Base-by-base conservation (phyloP, 768 basidiomycete genomes). In the Boletus sensibilis region DNA sequence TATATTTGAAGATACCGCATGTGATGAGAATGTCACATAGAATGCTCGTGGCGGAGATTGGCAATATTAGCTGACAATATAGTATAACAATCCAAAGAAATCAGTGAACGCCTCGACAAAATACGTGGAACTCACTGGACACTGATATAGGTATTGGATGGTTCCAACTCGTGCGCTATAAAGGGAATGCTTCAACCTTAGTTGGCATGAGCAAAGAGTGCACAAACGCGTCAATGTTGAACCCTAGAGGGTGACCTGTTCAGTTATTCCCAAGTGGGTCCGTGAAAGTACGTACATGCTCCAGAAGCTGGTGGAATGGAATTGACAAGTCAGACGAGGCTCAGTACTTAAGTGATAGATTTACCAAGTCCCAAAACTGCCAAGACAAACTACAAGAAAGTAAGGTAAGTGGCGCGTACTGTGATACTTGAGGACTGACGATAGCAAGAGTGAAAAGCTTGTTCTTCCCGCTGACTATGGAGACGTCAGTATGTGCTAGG, bases 401-500 rank as follows among this genome's bases (percentile, higher is more conserved):
- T 50, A 16, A 52, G 54, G 9, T n/a, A 14, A 31, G 4, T 21
- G 4, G 18, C 3, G 23, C 2, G 4, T 10, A 25, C 5, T 41
- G 8, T 29, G 11, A 11, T 18, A n/a, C 7, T n/a, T 16, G 4
- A n/a, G 23, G 21, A 51, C 61, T 50, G 21, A 62, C 61, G 2
- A 60, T n/a, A 20, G 42, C n/a, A 25, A 53, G 12, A 11, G 61
- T 60, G 7, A 60, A 6, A 9, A 21, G 7, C 14, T 47, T 59
- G 50, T 60, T 62, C 41, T 48, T 41, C 11, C 46, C 55, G 46
- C 61, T 62, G 21, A 62, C 61, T 62, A 39, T 25, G 1, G 12
- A 34, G 18, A 33, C 27, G 23, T 59, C 33, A 54, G 2, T 21
- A 11, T 38, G 21, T 11, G 34, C 1, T 1, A 49, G 14, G 35